phyloP scores from a whole-genome alignment of 768 basidiomycete genomes.

The Thelephora ganbajun region DNA sequence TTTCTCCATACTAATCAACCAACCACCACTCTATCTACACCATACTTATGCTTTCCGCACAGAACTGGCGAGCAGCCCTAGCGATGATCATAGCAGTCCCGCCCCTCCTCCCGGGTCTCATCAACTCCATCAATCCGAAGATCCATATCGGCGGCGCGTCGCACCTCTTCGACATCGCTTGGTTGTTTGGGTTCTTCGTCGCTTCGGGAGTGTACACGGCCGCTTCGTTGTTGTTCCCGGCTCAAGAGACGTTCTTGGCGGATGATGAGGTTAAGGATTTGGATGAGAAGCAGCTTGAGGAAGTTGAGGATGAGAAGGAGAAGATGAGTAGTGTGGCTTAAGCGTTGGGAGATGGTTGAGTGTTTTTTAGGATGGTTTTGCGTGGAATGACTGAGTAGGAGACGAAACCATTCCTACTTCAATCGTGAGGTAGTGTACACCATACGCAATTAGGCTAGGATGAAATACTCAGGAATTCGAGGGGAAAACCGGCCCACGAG shows the following conservation, averaged over 20 bases:
- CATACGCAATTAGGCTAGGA: no score
- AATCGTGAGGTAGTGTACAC: no score
- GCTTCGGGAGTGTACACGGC: slow-evolving; percentile 20
- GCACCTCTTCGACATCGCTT: slow-evolving; percentile 57
- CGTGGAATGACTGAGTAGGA: no score
- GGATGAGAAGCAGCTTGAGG: no score
- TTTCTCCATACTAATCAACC: slow-evolving; percentile 1
- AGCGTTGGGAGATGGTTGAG: no score
- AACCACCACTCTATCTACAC: no score
- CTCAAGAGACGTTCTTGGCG: slow-evolving; percentile 21
- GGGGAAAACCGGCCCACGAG: no score
- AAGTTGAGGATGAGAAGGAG: no score
- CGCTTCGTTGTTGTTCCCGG: slow-evolving; percentile 23
- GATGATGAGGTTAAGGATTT: slow-evolving; percentile 3
- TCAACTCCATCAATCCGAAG: slow-evolving; percentile 53
- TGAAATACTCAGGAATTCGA: no score
- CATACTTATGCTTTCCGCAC: background rate
- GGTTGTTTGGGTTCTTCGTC: slow-evolving; percentile 46
- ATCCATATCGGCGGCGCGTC: slow-evolving; percentile 45
- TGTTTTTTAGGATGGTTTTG: no score
- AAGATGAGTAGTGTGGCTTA: no score
- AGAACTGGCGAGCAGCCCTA: slow-evolving; percentile 76
- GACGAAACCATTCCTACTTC: no score
- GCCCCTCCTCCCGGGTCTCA: slow-evolving; percentile 65
- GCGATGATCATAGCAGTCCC: slow-evolving; percentile 56